phyloP scores from a whole-genome alignment of 176 grass and related monocot genomes.

The Carex pumila region DNA sequence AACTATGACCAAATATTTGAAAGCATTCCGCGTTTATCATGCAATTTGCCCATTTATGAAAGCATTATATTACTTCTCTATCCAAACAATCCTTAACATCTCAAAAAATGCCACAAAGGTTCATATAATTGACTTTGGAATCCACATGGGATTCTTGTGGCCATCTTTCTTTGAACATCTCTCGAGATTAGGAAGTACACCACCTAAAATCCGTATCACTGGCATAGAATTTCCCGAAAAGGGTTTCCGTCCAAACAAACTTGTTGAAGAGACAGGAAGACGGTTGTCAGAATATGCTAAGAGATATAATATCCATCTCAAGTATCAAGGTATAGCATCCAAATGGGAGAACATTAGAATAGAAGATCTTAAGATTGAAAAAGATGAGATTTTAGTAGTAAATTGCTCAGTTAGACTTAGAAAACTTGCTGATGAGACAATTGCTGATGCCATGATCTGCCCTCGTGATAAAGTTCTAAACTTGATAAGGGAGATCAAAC shows the following conservation, averaged over 20 bases:
- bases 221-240: slow-evolving; percentile 34
- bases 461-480: slow-evolving; percentile 44
- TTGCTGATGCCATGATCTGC: slow-evolving; percentile 12
- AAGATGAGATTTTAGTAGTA: slow-evolving; percentile 52
- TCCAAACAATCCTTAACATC: slow-evolving; percentile 40
- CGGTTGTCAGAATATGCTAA: slow-evolving; percentile 49
- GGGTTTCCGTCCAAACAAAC: slow-evolving; percentile 37
- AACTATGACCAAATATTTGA: slow-evolving; percentile 23
- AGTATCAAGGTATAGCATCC: slow-evolving; percentile 50
- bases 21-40: slow-evolving; percentile 27
- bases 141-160: slow-evolving; percentile 52
- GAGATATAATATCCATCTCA: slow-evolving; percentile 45
- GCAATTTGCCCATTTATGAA: slow-evolving; percentile 36
- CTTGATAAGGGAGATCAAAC: slow-evolving; percentile 43
- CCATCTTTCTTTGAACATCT: slow-evolving; percentile 44
- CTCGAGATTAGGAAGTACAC: background rate
- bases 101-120: slow-evolving; percentile 23
- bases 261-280: slow-evolving; percentile 43
- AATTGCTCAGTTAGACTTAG: slow-evolving; percentile 28
- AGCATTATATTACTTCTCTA: slow-evolving; percentile 30
- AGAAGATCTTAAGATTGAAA: slow-evolving; percentile 41
- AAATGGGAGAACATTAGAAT: slow-evolving; percentile 39
- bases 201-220: slow-evolving; percentile 43
- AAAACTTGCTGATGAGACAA: slow-evolving; percentile 42
- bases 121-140: slow-evolving; percentile 66